Evolutionary conservation across 805 yeast species (phyloP), one percentile per base, ranked within the genome.

Genomic region (Kurtzmaniella fragi): DNA sequence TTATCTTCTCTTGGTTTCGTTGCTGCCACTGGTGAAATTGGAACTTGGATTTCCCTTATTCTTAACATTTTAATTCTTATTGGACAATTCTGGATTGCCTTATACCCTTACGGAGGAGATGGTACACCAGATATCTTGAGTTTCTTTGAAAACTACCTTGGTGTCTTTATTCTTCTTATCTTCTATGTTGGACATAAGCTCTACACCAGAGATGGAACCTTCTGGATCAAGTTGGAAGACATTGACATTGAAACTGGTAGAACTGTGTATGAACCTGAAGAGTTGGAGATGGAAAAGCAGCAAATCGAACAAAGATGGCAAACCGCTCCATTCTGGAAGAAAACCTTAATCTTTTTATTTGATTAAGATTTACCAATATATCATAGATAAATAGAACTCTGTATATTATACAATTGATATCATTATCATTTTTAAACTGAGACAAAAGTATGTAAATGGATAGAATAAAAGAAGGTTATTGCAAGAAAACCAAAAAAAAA

Each of bases 241-340:
- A 61, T 77, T 54, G 83, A 78, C 45, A 62, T 78, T 32, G 77
- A 72, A 45, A 64, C 74, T 20, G 82, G 83, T 36, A 67, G 78
- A 59, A 70, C 76, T 42, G 75, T 70, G 27, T 47, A 64, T 20
- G 80, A 77, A 49, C 39, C 67, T 38, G 80, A 77, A 13, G 14
- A 12, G 9, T 28, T 28, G 12, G 30, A 11, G 5, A 6, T 28
- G 30, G 30, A 28, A 28, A 13, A 10, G n/a, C 30, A 28, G 9
- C 9, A 28, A 28, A 11, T 28, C 14, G 9, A 28, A 28, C 32
- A 30, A 30, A 12, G 32, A 10, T 30, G 17, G 20, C 17, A 30
- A 16, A 30, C 6, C 10, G 32, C 32, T 10, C 17, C 32, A n/a
- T 9, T 30, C 32, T 30, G 32, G 32, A 30, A 30, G 32, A 30